Conservation (phyloP, 139 green algal species). For the Tetradesmus obliquus region DNA sequence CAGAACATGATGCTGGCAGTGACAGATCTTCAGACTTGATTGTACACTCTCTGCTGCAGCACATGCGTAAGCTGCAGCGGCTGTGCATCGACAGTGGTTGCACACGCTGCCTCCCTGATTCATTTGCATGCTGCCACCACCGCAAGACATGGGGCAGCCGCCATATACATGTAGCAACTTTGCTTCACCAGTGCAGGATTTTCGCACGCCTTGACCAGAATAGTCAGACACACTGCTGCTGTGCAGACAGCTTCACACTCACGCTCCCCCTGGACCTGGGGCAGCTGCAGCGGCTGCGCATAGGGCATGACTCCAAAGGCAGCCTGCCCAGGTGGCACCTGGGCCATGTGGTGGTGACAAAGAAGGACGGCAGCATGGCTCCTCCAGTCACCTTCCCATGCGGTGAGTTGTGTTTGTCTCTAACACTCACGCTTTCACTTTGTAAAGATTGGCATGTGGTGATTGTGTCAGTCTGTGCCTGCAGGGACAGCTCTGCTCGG, state of each 20-base stretch:
- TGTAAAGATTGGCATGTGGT: too few species aligned
- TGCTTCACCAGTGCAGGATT: too few species aligned
- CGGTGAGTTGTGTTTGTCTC: slow-evolving; percentile 26
- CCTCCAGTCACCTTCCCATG: slow-evolving; percentile 55
- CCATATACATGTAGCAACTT: too few species aligned
- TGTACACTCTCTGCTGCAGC: too few species aligned
- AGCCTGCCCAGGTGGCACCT: slow-evolving; percentile 58
- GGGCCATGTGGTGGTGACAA: slow-evolving; percentile 46
- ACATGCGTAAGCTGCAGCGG: background rate
- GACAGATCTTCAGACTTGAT: too few species aligned
- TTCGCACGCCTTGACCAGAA: too few species aligned
- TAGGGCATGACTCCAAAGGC: slow-evolving; percentile 61
- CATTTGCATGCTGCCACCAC: too few species aligned
- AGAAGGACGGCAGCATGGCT: slow-evolving; percentile 43
- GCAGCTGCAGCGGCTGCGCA: slow-evolving; percentile 44
- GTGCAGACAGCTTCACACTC: background rate
- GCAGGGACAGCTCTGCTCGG: too few species aligned
- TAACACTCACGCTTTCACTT: too few species aligned
- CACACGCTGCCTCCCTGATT: too few species aligned
- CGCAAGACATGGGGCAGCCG: too few species aligned
- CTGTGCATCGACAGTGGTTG: background rate
- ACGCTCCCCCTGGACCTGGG: slow-evolving; percentile 42
- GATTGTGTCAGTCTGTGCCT: too few species aligned
- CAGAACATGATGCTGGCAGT: slow-evolving; percentile 21
- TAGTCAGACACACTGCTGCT: background rate